Percentiles rank a stretch among this genome's conserved stretches.
Conservation (phyloP, 2,329 filamentous ascomycete species). For the Mycosphaerelloides madeirae region DNA sequence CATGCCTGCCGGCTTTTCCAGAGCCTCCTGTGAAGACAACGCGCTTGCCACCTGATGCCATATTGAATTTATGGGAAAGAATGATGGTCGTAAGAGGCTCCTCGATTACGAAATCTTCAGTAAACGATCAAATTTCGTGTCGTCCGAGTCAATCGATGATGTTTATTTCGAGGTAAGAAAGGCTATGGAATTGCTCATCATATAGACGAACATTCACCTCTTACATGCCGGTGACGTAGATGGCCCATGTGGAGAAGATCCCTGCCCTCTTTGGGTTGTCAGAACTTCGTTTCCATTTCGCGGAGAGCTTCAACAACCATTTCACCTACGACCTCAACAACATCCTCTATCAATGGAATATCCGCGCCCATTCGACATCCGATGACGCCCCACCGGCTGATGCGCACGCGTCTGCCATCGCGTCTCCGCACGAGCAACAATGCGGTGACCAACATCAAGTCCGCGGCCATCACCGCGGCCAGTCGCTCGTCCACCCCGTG, state of each 20-base stretch:
- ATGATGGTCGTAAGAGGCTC: no score
- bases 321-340: neutral
- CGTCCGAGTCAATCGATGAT: no score
- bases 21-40: constrained; percentile 54
- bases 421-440: constrained; percentile 27
- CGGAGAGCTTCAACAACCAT: neutral
- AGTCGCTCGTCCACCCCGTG: constrained; percentile 7
- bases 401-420: constrained; percentile 44
- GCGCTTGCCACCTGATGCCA: constrained; percentile 34
- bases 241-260: no score
- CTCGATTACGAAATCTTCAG: no score
- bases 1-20: constrained; percentile 53
- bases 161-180: no score
- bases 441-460: neutral
- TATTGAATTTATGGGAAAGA: constrained; percentile 3
- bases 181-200: no score
- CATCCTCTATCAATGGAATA: constrained; percentile 14
- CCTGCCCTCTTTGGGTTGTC: no score
- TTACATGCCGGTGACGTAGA: no score
- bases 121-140: no score
- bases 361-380: constrained; percentile 10
- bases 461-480: constrained; percentile 5
- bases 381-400: constrained; percentile 39
- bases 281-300: no score
- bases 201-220: no score